Base-by-base conservation (phyloP, 495 filamentous ascomycete genomes). In the Sphaerosporella brunnea region DNA sequence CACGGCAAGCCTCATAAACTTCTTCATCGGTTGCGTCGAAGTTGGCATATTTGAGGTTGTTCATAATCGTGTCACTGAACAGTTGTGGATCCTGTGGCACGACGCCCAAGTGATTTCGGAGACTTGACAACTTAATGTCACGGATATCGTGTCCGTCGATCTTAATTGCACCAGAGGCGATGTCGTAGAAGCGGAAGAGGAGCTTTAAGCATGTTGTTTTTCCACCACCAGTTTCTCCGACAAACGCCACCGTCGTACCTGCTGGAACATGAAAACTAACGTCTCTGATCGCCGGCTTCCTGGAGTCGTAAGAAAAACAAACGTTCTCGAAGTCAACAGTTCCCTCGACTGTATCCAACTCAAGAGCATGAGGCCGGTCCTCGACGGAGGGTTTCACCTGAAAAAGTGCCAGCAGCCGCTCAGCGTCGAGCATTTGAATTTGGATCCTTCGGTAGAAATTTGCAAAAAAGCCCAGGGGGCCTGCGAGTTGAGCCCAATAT, bases 191-290 rank as follows among this genome's bases (percentile, higher is more conserved):
- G 0, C 82, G 69, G 49, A 74, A 68, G 15, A 86, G 69, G 4
- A 87, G 69, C 52, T 82, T 79, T 36, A 85, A 64, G 32, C 83
- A 76, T 2, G 80, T 83, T 2, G 80, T 80, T 55, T 87, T 90
- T 16, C 82, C 82, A 20, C 73, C 72, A 18, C 82, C 82, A 2
- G 79, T 82, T 51, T 75, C 72, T 1, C 82, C 83, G n/a, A 86
- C 82, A 15, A 87, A 69, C 5, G 81, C 82, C 10, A 81, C 68
- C 5, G 78, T 84, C 46, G 71, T 68, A 13, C 82, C 82, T 1
- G 71, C 62, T 4, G 64, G 62, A 37, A 69, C 73, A 35, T 59
- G 65, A 53, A 86, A 78, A 54, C 65, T 75, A 50, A 86, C 65
- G 36, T 73, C 61, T 51, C 80, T 78, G 59, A 84, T 66, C 16